phyloP scores from a whole-genome alignment of 2,329 filamentous ascomycete genomes.

The Phyllosticta paracitricarpa region DNA sequence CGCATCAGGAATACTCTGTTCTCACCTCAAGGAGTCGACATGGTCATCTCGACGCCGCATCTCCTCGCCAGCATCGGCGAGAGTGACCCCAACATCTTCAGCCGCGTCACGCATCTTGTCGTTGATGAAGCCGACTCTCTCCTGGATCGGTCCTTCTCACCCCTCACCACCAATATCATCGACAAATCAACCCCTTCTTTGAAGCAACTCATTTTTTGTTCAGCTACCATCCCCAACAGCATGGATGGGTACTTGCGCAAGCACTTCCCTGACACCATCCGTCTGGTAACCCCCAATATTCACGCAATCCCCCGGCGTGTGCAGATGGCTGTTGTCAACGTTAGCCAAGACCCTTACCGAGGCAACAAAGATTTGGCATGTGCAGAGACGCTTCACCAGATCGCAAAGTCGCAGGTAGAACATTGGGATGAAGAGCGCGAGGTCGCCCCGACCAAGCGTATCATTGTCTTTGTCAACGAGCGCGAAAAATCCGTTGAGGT shows the following conservation, averaged over 20 bases:
- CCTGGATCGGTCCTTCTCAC: constrained; percentile 83
- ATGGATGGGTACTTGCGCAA: constrained; percentile 76
- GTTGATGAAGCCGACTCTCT: constrained; percentile 95
- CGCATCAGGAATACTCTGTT: constrained; percentile 82
- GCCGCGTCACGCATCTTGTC: constrained; percentile 79
- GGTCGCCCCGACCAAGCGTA: constrained; percentile 59
- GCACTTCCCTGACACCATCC: constrained; percentile 71
- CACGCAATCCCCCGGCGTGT: constrained; percentile 93
- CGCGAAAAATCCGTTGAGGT: constrained; percentile 78
- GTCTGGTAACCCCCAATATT: constrained; percentile 88
- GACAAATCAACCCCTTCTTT: constrained; percentile 73
- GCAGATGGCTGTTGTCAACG: constrained; percentile 85
- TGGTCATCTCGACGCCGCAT: constrained; percentile 82
- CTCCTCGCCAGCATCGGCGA: constrained; percentile 80
- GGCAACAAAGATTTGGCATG: constrained; percentile 91
- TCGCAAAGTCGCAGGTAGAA: constrained; percentile 61
- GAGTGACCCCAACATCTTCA: constrained; percentile 82
- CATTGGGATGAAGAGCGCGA: constrained; percentile 33
- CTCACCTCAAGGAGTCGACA: constrained; percentile 68
- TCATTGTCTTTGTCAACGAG: constrained; percentile 96
- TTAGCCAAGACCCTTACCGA: constrained; percentile 82
- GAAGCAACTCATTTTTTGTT: constrained; percentile 82
- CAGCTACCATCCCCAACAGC: constrained; percentile 85
- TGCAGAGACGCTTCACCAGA: constrained; percentile 88
- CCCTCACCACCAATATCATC: constrained; percentile 71